phyloP scores from a whole-genome alignment of 352 stramenopile species.

The Halophytophthora batemanensis region DNA sequence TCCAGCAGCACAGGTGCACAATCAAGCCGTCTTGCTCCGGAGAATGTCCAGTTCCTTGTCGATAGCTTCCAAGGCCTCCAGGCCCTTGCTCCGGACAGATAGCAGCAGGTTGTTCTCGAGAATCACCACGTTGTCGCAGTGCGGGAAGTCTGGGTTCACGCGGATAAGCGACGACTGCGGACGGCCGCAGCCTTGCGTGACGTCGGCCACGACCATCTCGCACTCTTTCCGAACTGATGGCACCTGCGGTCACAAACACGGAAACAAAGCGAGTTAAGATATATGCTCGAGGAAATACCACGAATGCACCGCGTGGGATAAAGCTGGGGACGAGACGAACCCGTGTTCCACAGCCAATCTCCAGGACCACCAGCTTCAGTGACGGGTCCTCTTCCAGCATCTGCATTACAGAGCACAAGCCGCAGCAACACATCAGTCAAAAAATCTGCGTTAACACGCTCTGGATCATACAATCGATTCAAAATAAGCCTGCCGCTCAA shows the following conservation, averaged over 20 bases:
- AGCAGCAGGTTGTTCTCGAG: constrained; percentile 39
- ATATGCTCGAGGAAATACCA: not conserved
- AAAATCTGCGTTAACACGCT: too few relatives aligned
- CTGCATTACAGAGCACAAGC: constrained; percentile 19
- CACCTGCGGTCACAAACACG: constrained; percentile 34
- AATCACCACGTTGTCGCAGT: constrained; percentile 53
- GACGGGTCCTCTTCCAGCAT: constrained; percentile 63
- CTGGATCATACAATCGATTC: too few relatives aligned
- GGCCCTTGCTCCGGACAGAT: constrained; percentile 42
- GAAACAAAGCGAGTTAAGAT: not conserved
- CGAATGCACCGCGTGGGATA: not conserved
- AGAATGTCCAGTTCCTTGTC: constrained; percentile 30
- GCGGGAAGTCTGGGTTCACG: constrained; percentile 68
- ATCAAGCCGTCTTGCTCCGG: not conserved
- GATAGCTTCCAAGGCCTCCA: constrained; percentile 59
- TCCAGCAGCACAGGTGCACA: not conserved
- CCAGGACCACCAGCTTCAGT: constrained; percentile 68
- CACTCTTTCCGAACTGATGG: constrained; percentile 75
- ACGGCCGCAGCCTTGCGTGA: constrained; percentile 50
- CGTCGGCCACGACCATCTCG: constrained; percentile 77
- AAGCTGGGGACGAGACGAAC: constrained; percentile 22
- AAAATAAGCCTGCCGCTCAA: not conserved
- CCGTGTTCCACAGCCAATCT: constrained; percentile 78
- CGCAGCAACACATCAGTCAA: not conserved
- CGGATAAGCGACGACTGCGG: constrained; percentile 63